These are phyloP conservation scores for Withania somnifera DNA, from an alignment of 305 asterid genomes.

Conservation along the genomic window DNA sequence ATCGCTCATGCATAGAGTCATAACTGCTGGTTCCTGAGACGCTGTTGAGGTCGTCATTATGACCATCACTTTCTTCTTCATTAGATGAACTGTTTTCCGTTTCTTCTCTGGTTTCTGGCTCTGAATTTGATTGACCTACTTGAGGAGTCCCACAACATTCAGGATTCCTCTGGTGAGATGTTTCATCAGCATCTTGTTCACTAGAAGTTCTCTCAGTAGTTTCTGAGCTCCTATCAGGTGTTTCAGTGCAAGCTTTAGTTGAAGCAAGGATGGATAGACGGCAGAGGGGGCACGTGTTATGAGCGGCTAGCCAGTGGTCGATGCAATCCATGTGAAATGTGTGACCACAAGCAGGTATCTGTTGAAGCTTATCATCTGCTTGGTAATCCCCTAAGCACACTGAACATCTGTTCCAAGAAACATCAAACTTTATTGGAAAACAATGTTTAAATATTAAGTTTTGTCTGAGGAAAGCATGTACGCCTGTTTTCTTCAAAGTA, in stretches of 20 bases:
- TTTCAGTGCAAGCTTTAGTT: constrained; percentile 8
- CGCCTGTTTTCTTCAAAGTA: not conserved
- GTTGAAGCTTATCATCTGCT: constrained; percentile 66
- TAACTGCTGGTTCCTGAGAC: not conserved
- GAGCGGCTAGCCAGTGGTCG: constrained; percentile 66
- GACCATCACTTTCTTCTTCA: not conserved
- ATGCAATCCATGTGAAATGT: constrained; percentile 82
- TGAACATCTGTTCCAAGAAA: constrained; percentile 40
- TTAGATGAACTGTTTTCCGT: not conserved
- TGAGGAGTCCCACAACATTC: not conserved
- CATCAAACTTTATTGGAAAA: not conserved
- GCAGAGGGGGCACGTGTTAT: constrained; percentile 78
- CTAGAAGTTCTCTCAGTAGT: constrained; percentile 3
- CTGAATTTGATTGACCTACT: constrained; percentile 17
- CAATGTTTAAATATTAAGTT: not conserved
- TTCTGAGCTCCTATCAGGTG: constrained; percentile 1
- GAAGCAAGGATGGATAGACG: constrained; percentile 57
- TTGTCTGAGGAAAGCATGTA: not conserved
- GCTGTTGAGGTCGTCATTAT: not conserved
- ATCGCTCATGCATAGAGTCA: not conserved
- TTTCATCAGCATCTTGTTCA: constrained; percentile 8
- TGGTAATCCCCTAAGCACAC: constrained; percentile 78
- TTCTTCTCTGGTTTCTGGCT: constrained; percentile 10
- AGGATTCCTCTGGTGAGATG: not conserved
- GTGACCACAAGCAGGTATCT: constrained; percentile 75